phyloP scores from a whole-genome alignment of 345 rosid genomes.

The Pseudoturritis turrita region DNA sequence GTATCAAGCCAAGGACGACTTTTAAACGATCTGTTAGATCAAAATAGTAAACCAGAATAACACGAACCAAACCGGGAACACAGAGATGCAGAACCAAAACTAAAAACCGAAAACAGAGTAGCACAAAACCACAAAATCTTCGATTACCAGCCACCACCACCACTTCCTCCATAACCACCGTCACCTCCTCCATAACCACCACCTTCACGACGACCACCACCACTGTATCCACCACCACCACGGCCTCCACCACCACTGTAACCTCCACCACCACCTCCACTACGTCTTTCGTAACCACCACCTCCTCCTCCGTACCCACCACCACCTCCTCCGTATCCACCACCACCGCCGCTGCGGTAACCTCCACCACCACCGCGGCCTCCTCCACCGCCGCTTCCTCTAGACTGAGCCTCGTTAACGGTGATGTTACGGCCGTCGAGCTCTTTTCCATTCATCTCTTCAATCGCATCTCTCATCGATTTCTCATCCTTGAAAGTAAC shows the following conservation, averaged over 20 bases:
- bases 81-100: background rate
- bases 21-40: conserved; percentile 10
- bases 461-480: conserved; percentile 85
- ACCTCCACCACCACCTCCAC: conserved; percentile 34
- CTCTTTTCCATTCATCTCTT: conserved; percentile 80
- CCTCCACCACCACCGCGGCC: conserved; percentile 44
- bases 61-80: conserved; percentile 6
- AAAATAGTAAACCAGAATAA: conserved; percentile 17
- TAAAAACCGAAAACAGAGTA: conserved; percentile 13
- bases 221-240: conserved; percentile 21
- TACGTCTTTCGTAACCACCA: conserved; percentile 25
- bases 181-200: conserved; percentile 24
- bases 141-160: conserved; percentile 24
- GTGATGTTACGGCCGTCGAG: conserved; percentile 82
- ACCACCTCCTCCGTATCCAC: conserved; percentile 37
- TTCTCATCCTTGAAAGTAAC: conserved; percentile 79
- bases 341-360: conserved; percentile 33
- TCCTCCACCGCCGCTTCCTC: conserved; percentile 46
- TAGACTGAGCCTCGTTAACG: conserved; percentile 84
- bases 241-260: background rate
- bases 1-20: background rate
- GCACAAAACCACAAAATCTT: background rate
- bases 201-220: conserved; percentile 15
- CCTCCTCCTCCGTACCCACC: conserved; percentile 35
- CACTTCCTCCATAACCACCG: conserved; percentile 25